Evolutionary conservation across 768 basidiomycete species (phyloP).

Genomic region (Lentinula detonsa): DNA sequence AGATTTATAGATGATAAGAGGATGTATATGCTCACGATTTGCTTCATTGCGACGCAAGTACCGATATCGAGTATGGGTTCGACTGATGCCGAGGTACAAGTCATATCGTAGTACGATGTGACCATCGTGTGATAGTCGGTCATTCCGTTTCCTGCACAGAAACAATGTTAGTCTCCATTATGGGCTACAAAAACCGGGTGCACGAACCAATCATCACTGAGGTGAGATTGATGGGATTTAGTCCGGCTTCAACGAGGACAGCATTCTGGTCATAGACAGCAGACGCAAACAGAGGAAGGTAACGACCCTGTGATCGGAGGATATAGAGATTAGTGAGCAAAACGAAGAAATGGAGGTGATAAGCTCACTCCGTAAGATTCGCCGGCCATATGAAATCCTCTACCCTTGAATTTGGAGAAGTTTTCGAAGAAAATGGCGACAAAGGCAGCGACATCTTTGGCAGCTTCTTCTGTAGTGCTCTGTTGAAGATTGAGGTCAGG

Average conservation of each 20-base stretch:
- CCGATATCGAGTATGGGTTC: constrained; percentile 31
- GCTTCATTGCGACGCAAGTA: constrained; percentile 32
- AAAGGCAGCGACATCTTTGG: constrained; percentile 47
- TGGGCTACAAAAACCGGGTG: background rate
- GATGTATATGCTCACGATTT: constrained; percentile 23
- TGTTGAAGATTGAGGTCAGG: constrained; percentile 9
- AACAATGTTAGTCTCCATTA: background rate
- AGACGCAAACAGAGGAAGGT: constrained; percentile 49
- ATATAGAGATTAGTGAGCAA: background rate
- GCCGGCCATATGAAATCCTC: constrained; percentile 56
- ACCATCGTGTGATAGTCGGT: constrained; percentile 41
- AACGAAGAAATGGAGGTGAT: background rate
- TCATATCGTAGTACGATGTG: constrained; percentile 28
- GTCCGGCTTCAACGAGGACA: constrained; percentile 31
- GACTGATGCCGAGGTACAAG: constrained; percentile 38
- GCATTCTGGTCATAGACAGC: constrained; percentile 51
- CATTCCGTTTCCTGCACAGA: constrained; percentile 38
- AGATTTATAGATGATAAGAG: background rate
- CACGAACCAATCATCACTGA: constrained; percentile 41
- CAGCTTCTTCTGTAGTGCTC: constrained; percentile 47
- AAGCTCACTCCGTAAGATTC: constrained; percentile 48
- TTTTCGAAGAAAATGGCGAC: constrained; percentile 51
- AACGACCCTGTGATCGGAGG: constrained; percentile 28
- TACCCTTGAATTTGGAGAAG: constrained; percentile 44
- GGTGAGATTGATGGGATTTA: constrained; percentile 40